These are phyloP conservation scores for Pseudognaphalium luteoalbum DNA, from an alignment of 129 eudicot species.

Conservation along the genomic window DNA sequence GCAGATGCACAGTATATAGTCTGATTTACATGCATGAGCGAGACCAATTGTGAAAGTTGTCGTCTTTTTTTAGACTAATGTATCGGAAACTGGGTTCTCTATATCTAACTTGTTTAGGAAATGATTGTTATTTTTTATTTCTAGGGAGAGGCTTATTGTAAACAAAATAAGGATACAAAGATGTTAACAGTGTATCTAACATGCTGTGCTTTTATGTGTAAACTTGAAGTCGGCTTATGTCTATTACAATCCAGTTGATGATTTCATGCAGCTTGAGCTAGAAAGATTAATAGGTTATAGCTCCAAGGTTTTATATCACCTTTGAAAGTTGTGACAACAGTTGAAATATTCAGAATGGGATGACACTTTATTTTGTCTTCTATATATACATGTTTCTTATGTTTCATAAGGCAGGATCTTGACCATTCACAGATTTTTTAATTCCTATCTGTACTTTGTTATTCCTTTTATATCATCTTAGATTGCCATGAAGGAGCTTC, in stretches of 20 bases:
- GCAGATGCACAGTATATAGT: too few species aligned
- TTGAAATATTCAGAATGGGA: not conserved
- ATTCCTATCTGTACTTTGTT: not conserved
- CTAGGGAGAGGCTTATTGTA: too few species aligned
- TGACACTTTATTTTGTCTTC: not conserved
- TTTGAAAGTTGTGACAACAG: not conserved
- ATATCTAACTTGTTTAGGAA: too few species aligned
- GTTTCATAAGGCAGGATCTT: not conserved
- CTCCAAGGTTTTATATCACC: not conserved
- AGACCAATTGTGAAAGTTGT: not conserved
- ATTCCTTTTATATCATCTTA: constrained; percentile 17
- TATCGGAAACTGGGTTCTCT: too few species aligned
- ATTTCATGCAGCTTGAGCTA: not conserved
- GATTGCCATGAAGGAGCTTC: constrained; percentile 99
- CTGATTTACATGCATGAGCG: not conserved
- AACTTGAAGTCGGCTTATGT: too few species aligned
- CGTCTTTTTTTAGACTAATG: not conserved
- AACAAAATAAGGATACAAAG: too few species aligned
- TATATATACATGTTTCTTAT: not conserved
- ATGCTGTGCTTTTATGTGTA: too few species aligned
- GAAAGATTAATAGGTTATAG: not conserved
- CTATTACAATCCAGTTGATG: not conserved
- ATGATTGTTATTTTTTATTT: too few species aligned
- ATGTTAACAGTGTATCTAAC: too few species aligned
- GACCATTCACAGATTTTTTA: not conserved